These are phyloP conservation scores for Datisca glomerata DNA, from an alignment of 306 rosid species.

Conservation along the genomic window DNA sequence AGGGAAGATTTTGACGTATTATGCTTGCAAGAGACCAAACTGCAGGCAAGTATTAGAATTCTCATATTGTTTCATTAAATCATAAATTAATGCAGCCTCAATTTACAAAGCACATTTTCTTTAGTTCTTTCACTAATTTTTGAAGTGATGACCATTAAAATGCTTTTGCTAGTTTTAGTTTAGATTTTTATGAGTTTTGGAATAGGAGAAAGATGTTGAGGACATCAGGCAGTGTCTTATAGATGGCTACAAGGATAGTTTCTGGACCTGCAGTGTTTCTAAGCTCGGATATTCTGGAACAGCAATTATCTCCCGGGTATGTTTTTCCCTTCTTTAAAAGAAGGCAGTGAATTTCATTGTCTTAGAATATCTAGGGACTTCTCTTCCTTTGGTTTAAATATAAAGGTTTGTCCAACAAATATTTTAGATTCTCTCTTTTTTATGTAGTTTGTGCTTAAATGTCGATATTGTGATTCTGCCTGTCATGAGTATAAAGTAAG, in stretches of 20 bases:
- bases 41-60: constrained; percentile 49
- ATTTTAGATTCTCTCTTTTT: too few species aligned
- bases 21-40: constrained; percentile 95
- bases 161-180: too few species aligned
- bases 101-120: not conserved
- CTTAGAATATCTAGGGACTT: too few species aligned
- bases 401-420: too few species aligned
- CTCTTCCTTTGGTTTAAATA: too few species aligned
- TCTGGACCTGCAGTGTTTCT: constrained; percentile 84
- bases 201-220: constrained; percentile 77
- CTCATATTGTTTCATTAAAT: not conserved
- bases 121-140: not conserved
- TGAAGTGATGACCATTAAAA: not conserved
- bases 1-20: constrained; percentile 81
- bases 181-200: constrained; percentile 7
- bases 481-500: too few species aligned
- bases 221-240: constrained; percentile 37
- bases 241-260: constrained; percentile 74
- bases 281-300: constrained; percentile 97
- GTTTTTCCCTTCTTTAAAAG: constrained; percentile 11
- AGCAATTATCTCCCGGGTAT: constrained; percentile 82
- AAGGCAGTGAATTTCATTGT: too few species aligned
- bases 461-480: too few species aligned
- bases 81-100: not conserved
- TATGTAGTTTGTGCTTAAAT: too few species aligned